Evolutionary conservation across 495 filamentous ascomycete genomes (phyloP).

Genomic region (Hypoxylon subgilvum): DNA sequence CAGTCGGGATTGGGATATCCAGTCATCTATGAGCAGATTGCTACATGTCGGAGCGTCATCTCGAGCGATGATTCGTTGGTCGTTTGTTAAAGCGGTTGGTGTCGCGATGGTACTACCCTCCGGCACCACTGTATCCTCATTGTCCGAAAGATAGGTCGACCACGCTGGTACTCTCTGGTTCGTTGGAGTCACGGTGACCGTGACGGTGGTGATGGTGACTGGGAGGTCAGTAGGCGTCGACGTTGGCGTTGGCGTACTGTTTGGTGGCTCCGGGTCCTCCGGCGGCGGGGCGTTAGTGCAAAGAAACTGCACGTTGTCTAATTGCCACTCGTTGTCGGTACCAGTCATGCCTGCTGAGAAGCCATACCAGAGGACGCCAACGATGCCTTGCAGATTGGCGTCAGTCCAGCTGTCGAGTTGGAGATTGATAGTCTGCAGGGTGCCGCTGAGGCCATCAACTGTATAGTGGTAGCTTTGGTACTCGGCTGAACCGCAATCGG

Average conservation of each 20-base stretch:
- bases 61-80: slow-evolving; percentile 14
- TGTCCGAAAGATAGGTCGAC: slow-evolving; percentile 15
- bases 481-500: slow-evolving; percentile 48
- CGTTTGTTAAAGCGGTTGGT: neutral
- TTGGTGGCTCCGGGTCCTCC: slow-evolving; percentile 24
- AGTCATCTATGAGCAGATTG: slow-evolving; percentile 65
- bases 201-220: slow-evolving; percentile 23
- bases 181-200: slow-evolving; percentile 22
- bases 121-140: slow-evolving; percentile 7
- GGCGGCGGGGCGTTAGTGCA: slow-evolving; percentile 45
- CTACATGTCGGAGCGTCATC: slow-evolving; percentile 50
- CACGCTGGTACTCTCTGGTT: slow-evolving; percentile 17
- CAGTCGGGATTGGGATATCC: slow-evolving; percentile 66
- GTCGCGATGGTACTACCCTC: slow-evolving; percentile 20
- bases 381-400: slow-evolving; percentile 59
- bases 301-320: slow-evolving; percentile 59
- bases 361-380: slow-evolving; percentile 57
- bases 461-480: slow-evolving; percentile 57
- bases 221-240: slow-evolving; percentile 27
- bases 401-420: slow-evolving; percentile 58
- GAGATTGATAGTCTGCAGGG: slow-evolving; percentile 58
- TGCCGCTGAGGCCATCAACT: slow-evolving; percentile 57
- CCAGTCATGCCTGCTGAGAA: slow-evolving; percentile 52
- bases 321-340: slow-evolving; percentile 51
- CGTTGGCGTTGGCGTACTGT: slow-evolving; percentile 16